These are phyloP conservation scores for Torrubiellomyces zombiae DNA, from an alignment of 2,329 filamentous ascomycete species.

Conservation along the genomic window DNA sequence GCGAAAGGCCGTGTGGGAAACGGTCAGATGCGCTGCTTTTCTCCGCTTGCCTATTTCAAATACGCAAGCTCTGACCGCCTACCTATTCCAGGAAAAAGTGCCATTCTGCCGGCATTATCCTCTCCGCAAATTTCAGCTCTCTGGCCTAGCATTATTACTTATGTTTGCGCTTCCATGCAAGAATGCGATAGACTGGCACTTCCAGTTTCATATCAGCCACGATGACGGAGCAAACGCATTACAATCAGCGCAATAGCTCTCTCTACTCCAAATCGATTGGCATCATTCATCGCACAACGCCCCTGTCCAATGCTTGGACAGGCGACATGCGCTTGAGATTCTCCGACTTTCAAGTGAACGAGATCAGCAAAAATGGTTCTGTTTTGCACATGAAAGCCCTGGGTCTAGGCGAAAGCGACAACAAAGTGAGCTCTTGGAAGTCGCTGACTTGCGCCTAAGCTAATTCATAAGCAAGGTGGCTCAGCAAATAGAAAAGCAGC, in stretches of 20 bases:
- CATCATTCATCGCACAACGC: slow-evolving; percentile 22
- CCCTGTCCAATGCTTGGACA: slow-evolving; percentile 19
- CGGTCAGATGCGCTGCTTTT: too few relatives aligned
- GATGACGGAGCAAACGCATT: slow-evolving; percentile 17
- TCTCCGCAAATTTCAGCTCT: slow-evolving; percentile 1
- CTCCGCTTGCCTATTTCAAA: too few relatives aligned
- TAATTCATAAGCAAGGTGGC: too few relatives aligned
- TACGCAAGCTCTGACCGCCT: slow-evolving; percentile 2
- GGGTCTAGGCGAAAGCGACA: slow-evolving; percentile 9
- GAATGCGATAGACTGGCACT: not conserved
- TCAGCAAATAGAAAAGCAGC: slow-evolving; percentile 7
- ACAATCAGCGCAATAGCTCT: slow-evolving; percentile 13
- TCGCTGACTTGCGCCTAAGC: too few relatives aligned
- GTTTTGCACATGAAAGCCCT: slow-evolving; percentile 54
- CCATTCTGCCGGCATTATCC: not conserved
- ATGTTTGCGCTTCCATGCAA: not conserved
- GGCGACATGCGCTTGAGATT: slow-evolving; percentile 39
- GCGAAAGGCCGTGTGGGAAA: too few relatives aligned
- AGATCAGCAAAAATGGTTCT: slow-evolving; percentile 59
- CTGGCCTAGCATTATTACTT: slow-evolving; percentile 1
- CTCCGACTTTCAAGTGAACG: slow-evolving; percentile 85
- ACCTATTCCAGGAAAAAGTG: not conserved
- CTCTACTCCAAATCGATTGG: slow-evolving; percentile 19
- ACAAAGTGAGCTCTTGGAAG: slow-evolving; percentile 3
- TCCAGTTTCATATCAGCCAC: not conserved